phyloP scores from a whole-genome alignment of 805 yeast genomes.

The Candida tallmaniae region DNA sequence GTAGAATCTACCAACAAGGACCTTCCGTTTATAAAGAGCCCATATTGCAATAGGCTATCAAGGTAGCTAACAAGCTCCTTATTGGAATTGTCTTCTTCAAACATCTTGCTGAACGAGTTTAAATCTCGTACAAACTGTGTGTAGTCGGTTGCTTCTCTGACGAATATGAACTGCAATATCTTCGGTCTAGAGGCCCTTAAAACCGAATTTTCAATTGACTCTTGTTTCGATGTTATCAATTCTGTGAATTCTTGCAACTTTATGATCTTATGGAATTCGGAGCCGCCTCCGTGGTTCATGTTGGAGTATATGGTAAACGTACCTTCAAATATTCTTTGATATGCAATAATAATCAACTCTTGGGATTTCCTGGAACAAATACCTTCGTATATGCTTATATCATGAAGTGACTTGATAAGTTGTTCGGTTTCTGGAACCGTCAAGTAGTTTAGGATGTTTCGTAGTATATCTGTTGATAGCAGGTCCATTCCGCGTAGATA shows the following conservation, averaged over 20 bases:
- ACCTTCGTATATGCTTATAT: no score
- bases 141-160: slow-evolving; percentile 19
- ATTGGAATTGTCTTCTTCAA: slow-evolving; percentile 15
- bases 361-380: slow-evolving; percentile 2
- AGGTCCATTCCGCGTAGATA: slow-evolving; percentile 3
- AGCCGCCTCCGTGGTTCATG: slow-evolving; percentile 5
- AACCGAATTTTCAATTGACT: slow-evolving; percentile 6
- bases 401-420: slow-evolving; percentile 4
- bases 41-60: slow-evolving; percentile 15
- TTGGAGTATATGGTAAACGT: slow-evolving; percentile 12
- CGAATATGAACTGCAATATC: slow-evolving; percentile 18
- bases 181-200: slow-evolving; percentile 18
- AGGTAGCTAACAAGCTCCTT: slow-evolving; percentile 14
- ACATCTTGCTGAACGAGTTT: slow-evolving; percentile 14
- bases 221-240: slow-evolving; percentile 5
- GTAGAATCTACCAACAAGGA: slow-evolving; percentile 26
- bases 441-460: slow-evolving; percentile 5
- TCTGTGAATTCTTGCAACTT: slow-evolving; percentile 12
- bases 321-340: slow-evolving; percentile 18
- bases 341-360: slow-evolving; percentile 11
- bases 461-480: slow-evolving; percentile 7
- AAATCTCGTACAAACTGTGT: slow-evolving; percentile 17
- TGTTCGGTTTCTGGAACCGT: slow-evolving; percentile 8
- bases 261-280: slow-evolving; percentile 11
- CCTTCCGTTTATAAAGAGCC: slow-evolving; percentile 24